These are phyloP conservation scores for Flaveria bidentis DNA, from an alignment of 129 eudicot species.

Conservation along the genomic window DNA sequence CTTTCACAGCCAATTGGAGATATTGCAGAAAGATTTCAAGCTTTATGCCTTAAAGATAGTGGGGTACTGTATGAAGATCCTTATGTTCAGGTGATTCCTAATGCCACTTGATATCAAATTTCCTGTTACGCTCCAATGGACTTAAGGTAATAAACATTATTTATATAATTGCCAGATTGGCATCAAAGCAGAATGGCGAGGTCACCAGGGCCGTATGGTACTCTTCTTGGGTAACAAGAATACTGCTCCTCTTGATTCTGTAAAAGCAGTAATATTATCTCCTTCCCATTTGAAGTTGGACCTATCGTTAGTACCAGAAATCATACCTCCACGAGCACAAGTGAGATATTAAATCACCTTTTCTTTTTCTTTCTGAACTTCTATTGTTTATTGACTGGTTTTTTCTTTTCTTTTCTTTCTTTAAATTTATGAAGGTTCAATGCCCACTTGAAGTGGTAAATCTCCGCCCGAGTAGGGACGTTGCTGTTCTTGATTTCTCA, in stretches of 20 bases:
- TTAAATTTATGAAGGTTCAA: constrained; percentile 61
- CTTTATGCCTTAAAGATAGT: constrained; percentile 84
- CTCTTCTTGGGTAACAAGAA: constrained; percentile 92
- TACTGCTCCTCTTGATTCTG: constrained; percentile 84
- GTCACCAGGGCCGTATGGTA: constrained; percentile 83
- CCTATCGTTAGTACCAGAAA: constrained; percentile 81
- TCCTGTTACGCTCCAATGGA: background rate
- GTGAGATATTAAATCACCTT: constrained; percentile 30
- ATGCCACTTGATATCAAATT: constrained; percentile 2
- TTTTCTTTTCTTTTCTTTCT: constrained; percentile 8
- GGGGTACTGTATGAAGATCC: constrained; percentile 98
- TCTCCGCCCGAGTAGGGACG: constrained; percentile 86
- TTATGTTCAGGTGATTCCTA: constrained; percentile 64
- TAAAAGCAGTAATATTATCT: constrained; percentile 72
- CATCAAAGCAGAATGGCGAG: constrained; percentile 97
- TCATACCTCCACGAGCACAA: constrained; percentile 98
- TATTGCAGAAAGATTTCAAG: constrained; percentile 76
- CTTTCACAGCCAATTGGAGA: constrained; percentile 82
- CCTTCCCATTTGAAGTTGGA: constrained; percentile 82
- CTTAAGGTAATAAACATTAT: constrained; percentile 15
- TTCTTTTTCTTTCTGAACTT: background rate
- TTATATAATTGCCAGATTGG: constrained; percentile 64
- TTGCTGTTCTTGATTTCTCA: constrained; percentile 94
- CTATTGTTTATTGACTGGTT: constrained; percentile 5
- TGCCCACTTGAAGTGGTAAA: constrained; percentile 95